Conservation (phyloP, 441 rosid genomes). For the Populus hybrid region DNA sequence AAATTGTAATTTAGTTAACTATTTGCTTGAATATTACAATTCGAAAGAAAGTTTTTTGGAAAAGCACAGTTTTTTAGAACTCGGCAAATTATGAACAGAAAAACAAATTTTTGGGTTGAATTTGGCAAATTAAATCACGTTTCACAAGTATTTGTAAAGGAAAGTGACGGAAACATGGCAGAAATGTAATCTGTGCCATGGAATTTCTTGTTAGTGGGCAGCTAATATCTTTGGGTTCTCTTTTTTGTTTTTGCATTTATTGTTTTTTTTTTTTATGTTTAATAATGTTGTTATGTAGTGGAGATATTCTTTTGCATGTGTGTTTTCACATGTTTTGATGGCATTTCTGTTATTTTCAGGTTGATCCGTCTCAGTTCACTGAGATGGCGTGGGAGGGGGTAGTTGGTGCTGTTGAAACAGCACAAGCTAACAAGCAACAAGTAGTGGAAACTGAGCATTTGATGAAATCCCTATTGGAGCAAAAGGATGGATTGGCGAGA, state of each 20-base stretch:
- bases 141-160: neutral
- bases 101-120: neutral
- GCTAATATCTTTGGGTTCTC: neutral
- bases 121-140: neutral
- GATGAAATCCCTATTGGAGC: slow-evolving; percentile 93
- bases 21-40: no score
- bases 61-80: no score
- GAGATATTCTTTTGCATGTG: neutral
- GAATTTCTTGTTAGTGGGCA: neutral
- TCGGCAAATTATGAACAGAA: no score
- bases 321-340: neutral
- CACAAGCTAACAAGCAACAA: slow-evolving; percentile 59
- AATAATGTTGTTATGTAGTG: neutral
- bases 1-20: neutral
- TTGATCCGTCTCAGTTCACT: slow-evolving; percentile 65
- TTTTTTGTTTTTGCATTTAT: neutral
- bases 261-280: neutral
- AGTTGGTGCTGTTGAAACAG: slow-evolving; percentile 68
- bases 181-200: neutral
- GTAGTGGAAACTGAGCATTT: slow-evolving; percentile 82
- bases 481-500: slow-evolving; percentile 82
- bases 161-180: neutral
- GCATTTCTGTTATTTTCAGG: slow-evolving; percentile 25
- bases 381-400: slow-evolving; percentile 95
- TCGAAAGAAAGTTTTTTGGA: no score